phyloP scores from a whole-genome alignment of 345 rosid genomes.

The Pugionium dolabratum region DNA sequence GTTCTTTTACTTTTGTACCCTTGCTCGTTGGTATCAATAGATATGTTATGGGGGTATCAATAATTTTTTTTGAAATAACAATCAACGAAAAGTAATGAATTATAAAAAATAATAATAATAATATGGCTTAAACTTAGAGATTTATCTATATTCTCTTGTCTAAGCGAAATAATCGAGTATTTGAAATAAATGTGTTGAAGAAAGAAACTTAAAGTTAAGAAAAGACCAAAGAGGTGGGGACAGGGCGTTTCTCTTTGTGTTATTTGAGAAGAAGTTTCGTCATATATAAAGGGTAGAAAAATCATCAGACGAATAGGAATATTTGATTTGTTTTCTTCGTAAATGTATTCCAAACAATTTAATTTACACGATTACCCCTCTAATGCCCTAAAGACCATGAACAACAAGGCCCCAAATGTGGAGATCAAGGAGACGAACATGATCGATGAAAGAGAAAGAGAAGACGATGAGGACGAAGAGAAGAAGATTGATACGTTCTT shows the following conservation, averaged over 20 bases:
- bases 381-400: constrained; percentile 9
- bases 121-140: too few relatives aligned
- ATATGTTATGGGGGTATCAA: too few relatives aligned
- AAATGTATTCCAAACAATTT: constrained; percentile 28
- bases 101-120: too few relatives aligned
- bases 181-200: neutral
- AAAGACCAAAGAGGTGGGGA: neutral
- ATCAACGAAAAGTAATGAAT: too few relatives aligned
- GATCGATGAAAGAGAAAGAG: constrained; percentile 2
- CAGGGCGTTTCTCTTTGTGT: constrained; percentile 20
- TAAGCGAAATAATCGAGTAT: neutral
- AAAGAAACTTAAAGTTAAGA: neutral
- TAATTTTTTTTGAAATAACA: too few relatives aligned
- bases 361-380: constrained; percentile 2
- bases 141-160: neutral
- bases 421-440: constrained; percentile 24
- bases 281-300: neutral
- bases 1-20: constrained; percentile 16
- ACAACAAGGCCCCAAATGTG: constrained; percentile 19
- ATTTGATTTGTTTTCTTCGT: constrained; percentile 10
- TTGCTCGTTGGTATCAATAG: neutral
- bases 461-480: constrained; percentile 37
- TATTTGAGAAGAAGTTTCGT: constrained; percentile 14
- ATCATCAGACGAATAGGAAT: neutral
- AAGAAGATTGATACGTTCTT: constrained; percentile 40